phyloP scores from a whole-genome alignment of 1,284 basidiomycete species.

The Erythrobasidium hasegawianum region DNA sequence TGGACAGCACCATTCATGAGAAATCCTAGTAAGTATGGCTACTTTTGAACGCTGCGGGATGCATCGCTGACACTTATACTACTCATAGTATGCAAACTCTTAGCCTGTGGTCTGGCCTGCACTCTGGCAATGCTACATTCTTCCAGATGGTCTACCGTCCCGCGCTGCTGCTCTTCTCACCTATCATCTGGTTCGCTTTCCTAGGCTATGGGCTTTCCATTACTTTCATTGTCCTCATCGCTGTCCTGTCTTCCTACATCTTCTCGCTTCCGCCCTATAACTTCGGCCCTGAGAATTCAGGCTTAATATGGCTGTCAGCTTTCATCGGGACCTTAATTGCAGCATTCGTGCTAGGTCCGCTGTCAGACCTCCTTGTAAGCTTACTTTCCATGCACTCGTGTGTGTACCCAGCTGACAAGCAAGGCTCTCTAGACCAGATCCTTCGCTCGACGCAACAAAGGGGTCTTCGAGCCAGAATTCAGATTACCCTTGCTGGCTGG shows the following conservation, averaged over 20 bases:
- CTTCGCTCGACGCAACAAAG: slow-evolving; percentile 28
- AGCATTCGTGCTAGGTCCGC: slow-evolving; percentile 9
- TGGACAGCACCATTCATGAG: not conserved
- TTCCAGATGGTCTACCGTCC: slow-evolving; percentile 28
- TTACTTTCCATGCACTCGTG: not conserved
- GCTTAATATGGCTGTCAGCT: slow-evolving; percentile 27
- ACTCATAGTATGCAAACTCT: slow-evolving; percentile 8
- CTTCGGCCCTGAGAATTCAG: slow-evolving; percentile 21
- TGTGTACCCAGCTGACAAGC: no score
- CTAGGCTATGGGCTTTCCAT: slow-evolving; percentile 27
- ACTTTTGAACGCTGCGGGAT: no score
- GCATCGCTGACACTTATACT: no score
- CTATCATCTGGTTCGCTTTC: slow-evolving; percentile 18
- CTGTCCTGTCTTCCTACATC: slow-evolving; percentile 21
- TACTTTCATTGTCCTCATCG: slow-evolving; percentile 34
- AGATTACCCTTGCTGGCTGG: slow-evolving; percentile 5
- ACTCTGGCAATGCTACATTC: slow-evolving; percentile 7
- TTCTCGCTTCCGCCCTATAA: slow-evolving; percentile 4
- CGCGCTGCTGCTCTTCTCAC: slow-evolving; percentile 22
- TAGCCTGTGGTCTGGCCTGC: slow-evolving; percentile 17
- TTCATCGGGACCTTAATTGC: slow-evolving; percentile 27
- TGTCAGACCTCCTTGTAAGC: slow-evolving; percentile 22
- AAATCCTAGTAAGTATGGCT: no score
- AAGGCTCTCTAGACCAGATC: not conserved
- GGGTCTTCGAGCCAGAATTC: slow-evolving; percentile 38